Percentiles rank a stretch among this genome's conserved stretches.
Evolutionary conservation across 352 stramenopile genomes (phyloP).

Genomic region (Globisporangium spiculum): DNA sequence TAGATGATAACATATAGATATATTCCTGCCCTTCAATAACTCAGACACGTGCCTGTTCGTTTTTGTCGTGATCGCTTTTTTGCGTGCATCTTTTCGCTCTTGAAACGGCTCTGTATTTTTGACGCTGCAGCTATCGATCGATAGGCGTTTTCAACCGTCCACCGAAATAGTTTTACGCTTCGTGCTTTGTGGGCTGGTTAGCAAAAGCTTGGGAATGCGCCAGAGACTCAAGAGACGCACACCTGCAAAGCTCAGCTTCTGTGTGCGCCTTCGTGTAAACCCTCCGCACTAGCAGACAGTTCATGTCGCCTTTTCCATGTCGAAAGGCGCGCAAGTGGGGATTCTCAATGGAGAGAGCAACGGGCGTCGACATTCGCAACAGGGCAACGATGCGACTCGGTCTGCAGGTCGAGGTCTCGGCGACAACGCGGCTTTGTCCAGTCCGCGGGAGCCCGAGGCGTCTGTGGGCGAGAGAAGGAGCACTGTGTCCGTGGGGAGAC

Average conservation of each 20-base stretch:
- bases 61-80: neutral
- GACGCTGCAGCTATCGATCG: neutral
- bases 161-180: neutral
- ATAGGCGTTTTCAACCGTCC: neutral
- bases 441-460: neutral
- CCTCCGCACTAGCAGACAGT: neutral
- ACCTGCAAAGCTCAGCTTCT: neutral
- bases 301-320: slow-evolving; percentile 10
- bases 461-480: neutral
- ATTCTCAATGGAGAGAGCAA: slow-evolving; percentile 3
- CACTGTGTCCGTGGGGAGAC: neutral
- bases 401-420: neutral
- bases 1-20: slow-evolving; percentile 10
- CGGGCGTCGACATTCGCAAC: neutral
- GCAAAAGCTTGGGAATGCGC: neutral
- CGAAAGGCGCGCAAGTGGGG: slow-evolving; percentile 10
- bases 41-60: neutral
- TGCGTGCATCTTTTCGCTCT: neutral
- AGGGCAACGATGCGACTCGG: neutral
- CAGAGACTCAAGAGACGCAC: neutral
- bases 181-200: neutral
- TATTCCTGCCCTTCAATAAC: slow-evolving; percentile 1
- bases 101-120: neutral
- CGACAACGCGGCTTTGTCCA: neutral
- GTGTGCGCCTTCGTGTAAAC: neutral